Base-by-base conservation (phyloP, 2,329 filamentous ascomycete genomes). In the Apiospora koreana region DNA sequence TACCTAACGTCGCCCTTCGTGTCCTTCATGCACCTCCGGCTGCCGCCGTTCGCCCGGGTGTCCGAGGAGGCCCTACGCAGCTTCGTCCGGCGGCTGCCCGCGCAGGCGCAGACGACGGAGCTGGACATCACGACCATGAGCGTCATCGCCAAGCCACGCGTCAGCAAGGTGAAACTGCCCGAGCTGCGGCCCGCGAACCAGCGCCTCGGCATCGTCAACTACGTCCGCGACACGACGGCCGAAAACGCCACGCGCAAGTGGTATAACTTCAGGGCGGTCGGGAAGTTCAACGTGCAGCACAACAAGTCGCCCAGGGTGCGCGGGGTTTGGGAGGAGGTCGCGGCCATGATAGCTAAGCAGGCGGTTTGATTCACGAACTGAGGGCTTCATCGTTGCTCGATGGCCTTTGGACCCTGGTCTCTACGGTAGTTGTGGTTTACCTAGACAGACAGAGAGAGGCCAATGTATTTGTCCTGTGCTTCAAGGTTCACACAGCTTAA, bases 1-100 rank as follows among this genome's bases (percentile, higher is more conserved):
- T 92, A 90, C 78, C 87, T 87, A 65, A 89, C 91, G 1, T 85
- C 88, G 0, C 92, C 93, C 3, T 93, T 92, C 76, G 92, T 95
- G 9, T 89, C 90, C 50, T 90, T 91, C 76, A 86, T 96, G 71
- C 89, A 93, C 79, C 82, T 96, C 67, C 87, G 88, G 28, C 84
- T 95, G 1, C 94, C 94, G 0, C 79, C 84, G 0, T 87, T 87
- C 74, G 92, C 92, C 21, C 88, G 92, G 62, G 80, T 84, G 48
- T 92, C 91, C 0, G 87, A 86, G 43, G 81, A 86, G 38, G 80
- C 86, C 67, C 82, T 92, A 28, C 80, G 85, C 70, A 84, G 85
- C 69, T 91, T 87, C 77, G 81, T 87, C 42, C 80, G 77, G 65
- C 77, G 79, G 38, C 79, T 87, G 1, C 85, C 88, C 1, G 80